Conservation (phyloP, 1,284 basidiomycete species). For the Puccinia polysora region DNA sequence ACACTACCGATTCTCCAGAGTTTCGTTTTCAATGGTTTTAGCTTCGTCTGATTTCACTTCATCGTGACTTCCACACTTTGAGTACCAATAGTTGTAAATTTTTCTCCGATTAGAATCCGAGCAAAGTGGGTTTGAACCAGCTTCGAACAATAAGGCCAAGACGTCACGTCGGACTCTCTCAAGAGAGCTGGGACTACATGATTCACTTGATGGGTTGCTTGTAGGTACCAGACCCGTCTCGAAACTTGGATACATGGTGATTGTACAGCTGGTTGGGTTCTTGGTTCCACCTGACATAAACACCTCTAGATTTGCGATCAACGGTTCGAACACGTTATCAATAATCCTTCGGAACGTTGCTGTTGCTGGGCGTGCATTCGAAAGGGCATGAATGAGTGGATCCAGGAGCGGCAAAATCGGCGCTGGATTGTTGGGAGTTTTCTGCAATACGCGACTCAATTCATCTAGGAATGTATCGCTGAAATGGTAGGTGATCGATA, state of each 20-base stretch:
- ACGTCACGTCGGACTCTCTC: slow-evolving; percentile 2
- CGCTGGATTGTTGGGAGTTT: not conserved
- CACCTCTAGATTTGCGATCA: slow-evolving; percentile 24
- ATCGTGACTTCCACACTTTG: slow-evolving; percentile 24
- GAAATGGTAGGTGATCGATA: slow-evolving; percentile 76
- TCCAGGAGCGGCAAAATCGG: slow-evolving; percentile 19
- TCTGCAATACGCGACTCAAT: slow-evolving; percentile 65
- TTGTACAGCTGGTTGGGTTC: slow-evolving; percentile 25
- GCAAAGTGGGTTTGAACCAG: slow-evolving; percentile 27
- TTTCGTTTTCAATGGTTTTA: too few species aligned
- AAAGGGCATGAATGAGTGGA: slow-evolving; percentile 19
- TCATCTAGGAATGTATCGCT: slow-evolving; percentile 87
- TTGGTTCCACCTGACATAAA: not conserved
- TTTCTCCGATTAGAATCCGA: slow-evolving; percentile 34
- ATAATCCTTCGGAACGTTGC: slow-evolving; percentile 27
- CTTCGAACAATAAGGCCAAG: slow-evolving; percentile 24
- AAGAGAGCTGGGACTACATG: not conserved
- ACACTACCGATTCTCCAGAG: too few species aligned
- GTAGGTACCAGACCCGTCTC: not conserved
- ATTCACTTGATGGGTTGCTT: not conserved
- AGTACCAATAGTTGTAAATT: slow-evolving; percentile 23
- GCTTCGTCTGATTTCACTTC: not conserved
- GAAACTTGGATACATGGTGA: slow-evolving; percentile 20
- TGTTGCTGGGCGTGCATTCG: slow-evolving; percentile 24
- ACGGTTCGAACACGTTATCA: slow-evolving; percentile 17